Evolutionary conservation across 2,329 filamentous ascomycete genomes (phyloP), one percentile per base, ranked within the genome.

Genomic region (Alternaria sp.): DNA sequence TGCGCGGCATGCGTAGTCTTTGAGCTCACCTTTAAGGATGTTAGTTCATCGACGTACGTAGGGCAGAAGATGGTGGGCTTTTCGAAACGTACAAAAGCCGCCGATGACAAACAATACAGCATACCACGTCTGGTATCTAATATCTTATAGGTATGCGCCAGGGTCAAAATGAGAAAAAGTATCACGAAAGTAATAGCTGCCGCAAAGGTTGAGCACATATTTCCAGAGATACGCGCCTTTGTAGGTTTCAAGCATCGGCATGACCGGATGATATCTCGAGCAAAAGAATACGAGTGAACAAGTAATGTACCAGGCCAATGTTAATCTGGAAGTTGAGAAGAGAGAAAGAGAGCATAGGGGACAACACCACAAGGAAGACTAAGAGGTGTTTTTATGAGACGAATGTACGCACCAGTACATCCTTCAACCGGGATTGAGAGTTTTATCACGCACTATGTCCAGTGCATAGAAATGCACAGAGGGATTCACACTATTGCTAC

Each of bases 1-100:
- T 3, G 80, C 78, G 49, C 84, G 80, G 3, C 78, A 81, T 11
- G 81, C 63, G 58, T 85, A 86, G 5, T 83, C 84, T 14, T 85
- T 69, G 0, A 75, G 67, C 71, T 86, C 83, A 57, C 84, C 82
- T 85, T 39, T 23, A 31, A n/a, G n/a, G 42, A 45, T 36, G 40
- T 40, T 21, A 44, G 46, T 17, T 37, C 41, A 17, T 17, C 34
- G 2, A 11, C 10, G 31, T 40, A 24, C 24, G 24, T 8, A 39
- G 3, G 75, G 23, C 34, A n/a, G 14, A 63, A 57, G 2, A 70
- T 24, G 42, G 36, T 33, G 21, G 58, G n/a, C 33, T 2, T 36
- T 10, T 21, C 60, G 4, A 59, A 61, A 77, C 83, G 58, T 78
- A 84, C 83, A 80, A 3, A 79, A 24, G 0, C 79, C 81, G 0